Evolutionary conservation across 2,329 filamentous ascomycete species (phyloP).

Genomic region (Aspergillus sp.): DNA sequence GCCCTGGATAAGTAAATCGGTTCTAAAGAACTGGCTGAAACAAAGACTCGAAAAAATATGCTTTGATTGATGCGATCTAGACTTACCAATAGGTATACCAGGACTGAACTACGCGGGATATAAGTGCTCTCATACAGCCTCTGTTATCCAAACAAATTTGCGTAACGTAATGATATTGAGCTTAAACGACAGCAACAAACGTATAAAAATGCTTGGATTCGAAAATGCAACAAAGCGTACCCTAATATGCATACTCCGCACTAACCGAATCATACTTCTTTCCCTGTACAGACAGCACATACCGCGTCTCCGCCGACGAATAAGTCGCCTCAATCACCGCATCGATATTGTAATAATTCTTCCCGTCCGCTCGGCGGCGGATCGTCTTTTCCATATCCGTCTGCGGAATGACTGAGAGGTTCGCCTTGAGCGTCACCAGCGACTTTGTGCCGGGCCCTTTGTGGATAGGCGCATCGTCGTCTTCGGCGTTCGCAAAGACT

Average conservation of each 20-base stretch:
- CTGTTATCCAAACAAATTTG: too few species aligned
- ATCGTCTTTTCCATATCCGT: conserved; percentile 4
- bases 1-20: too few species aligned
- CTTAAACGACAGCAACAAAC: neutral
- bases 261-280: conserved; percentile 9
- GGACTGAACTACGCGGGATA: too few species aligned
- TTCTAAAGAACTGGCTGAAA: too few species aligned
- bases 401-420: conserved; percentile 3
- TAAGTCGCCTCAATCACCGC: conserved; percentile 11
- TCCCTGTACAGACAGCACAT: conserved; percentile 7
- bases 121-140: too few species aligned
- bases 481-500: conserved; percentile 1
- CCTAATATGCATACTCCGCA: conserved; percentile 11
- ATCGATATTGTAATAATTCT: conserved; percentile 7
- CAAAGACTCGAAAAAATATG: too few species aligned
- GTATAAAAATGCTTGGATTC: neutral
- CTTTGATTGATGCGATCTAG: too few species aligned
- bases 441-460: neutral
- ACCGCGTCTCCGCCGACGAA: conserved; percentile 4
- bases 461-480: neutral
- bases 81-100: too few species aligned
- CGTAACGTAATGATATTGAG: too few species aligned
- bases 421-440: conserved; percentile 7
- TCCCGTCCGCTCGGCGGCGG: neutral
- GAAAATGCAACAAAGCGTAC: neutral